Conservation (phyloP, 352 stramenopile genomes). For the Phytophthora europaea region DNA sequence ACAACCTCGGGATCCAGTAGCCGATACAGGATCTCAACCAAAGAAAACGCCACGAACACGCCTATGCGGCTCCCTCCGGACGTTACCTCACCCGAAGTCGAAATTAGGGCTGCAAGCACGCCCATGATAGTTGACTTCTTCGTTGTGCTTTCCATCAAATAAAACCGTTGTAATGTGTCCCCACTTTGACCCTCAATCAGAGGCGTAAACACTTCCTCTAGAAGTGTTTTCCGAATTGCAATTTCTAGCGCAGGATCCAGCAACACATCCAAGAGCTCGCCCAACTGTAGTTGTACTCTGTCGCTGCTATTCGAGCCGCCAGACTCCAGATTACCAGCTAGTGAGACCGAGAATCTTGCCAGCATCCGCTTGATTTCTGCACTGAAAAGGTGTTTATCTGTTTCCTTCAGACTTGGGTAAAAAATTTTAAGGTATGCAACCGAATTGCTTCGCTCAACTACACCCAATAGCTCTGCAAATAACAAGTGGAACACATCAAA, state of each 20-base stretch:
- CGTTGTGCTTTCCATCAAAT: slow-evolving; percentile 42
- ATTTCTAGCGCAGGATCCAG: slow-evolving; percentile 51
- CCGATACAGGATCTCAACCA: slow-evolving; percentile 77
- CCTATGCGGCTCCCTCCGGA: slow-evolving; percentile 49
- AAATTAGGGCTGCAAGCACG: slow-evolving; percentile 65
- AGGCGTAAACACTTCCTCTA: slow-evolving; percentile 62
- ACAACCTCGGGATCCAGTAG: slow-evolving; percentile 73
- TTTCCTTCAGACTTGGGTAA: slow-evolving; percentile 75
- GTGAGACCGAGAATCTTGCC: slow-evolving; percentile 42
- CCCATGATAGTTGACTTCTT: slow-evolving; percentile 55
- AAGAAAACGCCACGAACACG: slow-evolving; percentile 63
- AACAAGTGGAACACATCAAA: slow-evolving; percentile 73
- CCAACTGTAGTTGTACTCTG: slow-evolving; percentile 27
- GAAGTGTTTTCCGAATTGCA: slow-evolving; percentile 52
- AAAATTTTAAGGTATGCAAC: slow-evolving; percentile 62
- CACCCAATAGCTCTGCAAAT: slow-evolving; percentile 55
- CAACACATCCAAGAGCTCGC: slow-evolving; percentile 51
- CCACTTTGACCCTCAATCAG: slow-evolving; percentile 54
- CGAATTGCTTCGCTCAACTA: slow-evolving; percentile 66
- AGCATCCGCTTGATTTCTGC: slow-evolving; percentile 62
- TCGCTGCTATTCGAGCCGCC: slow-evolving; percentile 5
- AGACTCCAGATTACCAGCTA: slow-evolving; percentile 5
- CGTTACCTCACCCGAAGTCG: slow-evolving; percentile 57
- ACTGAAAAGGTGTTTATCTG: slow-evolving; percentile 59
- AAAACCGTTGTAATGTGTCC: slow-evolving; percentile 53